These are phyloP conservation scores for Mycena albidolilacea DNA, from an alignment of 768 basidiomycete genomes.

Conservation along the genomic window DNA sequence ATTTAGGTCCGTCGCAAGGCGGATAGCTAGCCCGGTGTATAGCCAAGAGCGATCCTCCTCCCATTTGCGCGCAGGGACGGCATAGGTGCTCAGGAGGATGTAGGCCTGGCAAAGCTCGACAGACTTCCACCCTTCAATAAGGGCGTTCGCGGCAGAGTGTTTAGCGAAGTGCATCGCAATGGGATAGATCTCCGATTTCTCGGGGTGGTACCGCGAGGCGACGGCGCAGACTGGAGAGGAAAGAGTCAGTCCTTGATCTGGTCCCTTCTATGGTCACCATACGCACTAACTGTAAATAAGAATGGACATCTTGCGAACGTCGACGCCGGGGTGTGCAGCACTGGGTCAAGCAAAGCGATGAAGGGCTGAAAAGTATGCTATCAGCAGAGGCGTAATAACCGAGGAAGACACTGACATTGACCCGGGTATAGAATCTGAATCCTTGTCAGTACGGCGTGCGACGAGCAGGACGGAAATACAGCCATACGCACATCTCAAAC, in stretches of 20 bases:
- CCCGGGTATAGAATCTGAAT: constrained; percentile 75
- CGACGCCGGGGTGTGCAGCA: constrained; percentile 83
- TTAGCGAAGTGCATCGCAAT: constrained; percentile 93
- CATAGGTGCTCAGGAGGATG: constrained; percentile 87
- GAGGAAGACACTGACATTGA: constrained; percentile 67
- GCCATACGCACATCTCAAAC: constrained; percentile 80
- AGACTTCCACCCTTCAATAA: constrained; percentile 87
- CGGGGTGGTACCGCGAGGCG: constrained; percentile 83
- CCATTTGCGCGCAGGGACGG: constrained; percentile 86
- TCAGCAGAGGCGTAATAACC: not conserved
- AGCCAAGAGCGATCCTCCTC: constrained; percentile 94
- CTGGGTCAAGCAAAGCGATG: constrained; percentile 84
- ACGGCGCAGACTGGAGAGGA: constrained; percentile 80
- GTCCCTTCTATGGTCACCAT: not conserved
- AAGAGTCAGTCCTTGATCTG: not conserved
- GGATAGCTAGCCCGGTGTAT: constrained; percentile 89
- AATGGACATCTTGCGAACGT: constrained; percentile 91
- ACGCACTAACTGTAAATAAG: constrained; percentile 88
- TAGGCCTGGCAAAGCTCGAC: constrained; percentile 95
- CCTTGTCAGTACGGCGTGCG: constrained; percentile 22
- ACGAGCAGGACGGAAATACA: not conserved
- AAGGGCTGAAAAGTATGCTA: constrained; percentile 60
- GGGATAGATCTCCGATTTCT: constrained; percentile 88
- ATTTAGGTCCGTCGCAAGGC: constrained; percentile 93
- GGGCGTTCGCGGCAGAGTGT: constrained; percentile 83